Evolutionary conservation across 1,284 basidiomycete genomes (phyloP), one percentile per base, ranked within the genome.

Genomic region (Ustilago nuda): DNA sequence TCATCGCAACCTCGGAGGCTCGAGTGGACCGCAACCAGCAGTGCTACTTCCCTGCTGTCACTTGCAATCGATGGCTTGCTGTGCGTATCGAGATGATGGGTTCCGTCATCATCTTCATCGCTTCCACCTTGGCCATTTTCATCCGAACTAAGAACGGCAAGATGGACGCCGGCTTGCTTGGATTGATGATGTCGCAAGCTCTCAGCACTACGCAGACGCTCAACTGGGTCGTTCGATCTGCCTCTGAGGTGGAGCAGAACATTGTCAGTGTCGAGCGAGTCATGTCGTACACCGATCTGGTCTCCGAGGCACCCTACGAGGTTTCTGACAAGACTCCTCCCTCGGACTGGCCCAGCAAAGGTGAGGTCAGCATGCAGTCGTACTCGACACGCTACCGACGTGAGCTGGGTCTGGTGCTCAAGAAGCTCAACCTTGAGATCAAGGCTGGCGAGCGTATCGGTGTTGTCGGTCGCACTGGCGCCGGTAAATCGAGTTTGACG

Each of bases 161-260:
- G 36, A 86, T 97, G 43, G 93, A 97, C 85, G 93, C 94, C 1
- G 95, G 94, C 0, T 87, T 96, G 32, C 93, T 97, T 43, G 95
- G 95, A n/a, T 88, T 98, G 72, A 92, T 96, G 58, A 88, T 97
- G 81, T 92, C 91, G 1, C 82, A 84, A 66, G 83, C 93, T 2
- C 87, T 97, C 30, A 85, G 92, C 90, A 87, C 85, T n/a, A 87
- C 86, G 1, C 86, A 87, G 71, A 82, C 86, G 30, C 82, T 87
- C 60, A 87, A 87, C 73, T 96, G 93, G 93, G 89, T 95, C n/a
- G 94, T 96, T 7, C 89, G 94, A 51, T 92, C 91, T 15, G 92
- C 93, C 0, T 93, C 92, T 69, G 95, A 98, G 81, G 93, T 96
- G 13, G 95, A 97, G 86, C 93, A 94, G 85, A 96, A 95, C 83